These are phyloP conservation scores for Geotrichum fermentans DNA, from an alignment of 1,139 yeast genomes.

Conservation along the genomic window DNA sequence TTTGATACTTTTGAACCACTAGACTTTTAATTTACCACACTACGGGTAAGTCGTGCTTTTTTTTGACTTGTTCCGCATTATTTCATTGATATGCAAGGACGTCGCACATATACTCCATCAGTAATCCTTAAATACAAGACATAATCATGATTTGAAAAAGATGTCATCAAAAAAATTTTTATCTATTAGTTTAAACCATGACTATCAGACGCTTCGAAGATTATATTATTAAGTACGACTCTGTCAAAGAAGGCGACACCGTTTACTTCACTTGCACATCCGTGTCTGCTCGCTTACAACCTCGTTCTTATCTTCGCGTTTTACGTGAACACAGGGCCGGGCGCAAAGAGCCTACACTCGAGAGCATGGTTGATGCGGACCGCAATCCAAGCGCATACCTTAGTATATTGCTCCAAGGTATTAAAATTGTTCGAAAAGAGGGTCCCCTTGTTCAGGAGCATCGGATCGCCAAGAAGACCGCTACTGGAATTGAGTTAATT, in stretches of 20 bases:
- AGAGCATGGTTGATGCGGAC: not conserved
- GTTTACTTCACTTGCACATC: not conserved
- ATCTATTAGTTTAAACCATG: too few relatives aligned
- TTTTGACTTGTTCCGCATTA: too few relatives aligned
- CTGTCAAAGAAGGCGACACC: not conserved
- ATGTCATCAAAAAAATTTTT: too few relatives aligned
- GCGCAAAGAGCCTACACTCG: not conserved
- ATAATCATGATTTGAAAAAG: too few relatives aligned
- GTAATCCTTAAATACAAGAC: too few relatives aligned
- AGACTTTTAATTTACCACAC: too few relatives aligned
- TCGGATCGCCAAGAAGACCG: not conserved
- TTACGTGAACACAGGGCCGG: not conserved
- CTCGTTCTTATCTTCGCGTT: not conserved
- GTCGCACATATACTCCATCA: too few relatives aligned
- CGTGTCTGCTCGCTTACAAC: not conserved
- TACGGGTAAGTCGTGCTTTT: too few relatives aligned
- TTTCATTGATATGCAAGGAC: too few relatives aligned
- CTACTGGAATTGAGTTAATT: not conserved
- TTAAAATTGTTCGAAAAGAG: not conserved
- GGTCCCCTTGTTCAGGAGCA: not conserved
- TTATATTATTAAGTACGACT: not conserved
- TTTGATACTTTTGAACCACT: too few relatives aligned
- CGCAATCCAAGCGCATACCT: not conserved
- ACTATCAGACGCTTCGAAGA: not conserved
- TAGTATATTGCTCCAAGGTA: not conserved